phyloP scores from a whole-genome alignment of 2,329 filamentous ascomycete genomes.

The Rutstroemia sp. region DNA sequence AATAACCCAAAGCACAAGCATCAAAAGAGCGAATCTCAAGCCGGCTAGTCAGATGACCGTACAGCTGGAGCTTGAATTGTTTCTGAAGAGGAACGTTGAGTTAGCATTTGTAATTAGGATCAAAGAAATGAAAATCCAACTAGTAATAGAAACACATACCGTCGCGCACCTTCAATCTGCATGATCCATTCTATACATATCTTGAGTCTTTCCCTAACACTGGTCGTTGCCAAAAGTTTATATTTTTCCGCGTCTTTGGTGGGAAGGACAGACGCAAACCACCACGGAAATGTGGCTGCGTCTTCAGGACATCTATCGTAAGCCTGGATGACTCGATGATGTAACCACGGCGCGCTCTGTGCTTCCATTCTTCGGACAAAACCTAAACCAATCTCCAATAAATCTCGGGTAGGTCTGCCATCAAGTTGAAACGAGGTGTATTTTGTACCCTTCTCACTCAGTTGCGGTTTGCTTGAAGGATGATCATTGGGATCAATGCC shows the following conservation, averaged over 20 bases:
- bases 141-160: neutral
- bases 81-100: neutral
- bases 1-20: neutral
- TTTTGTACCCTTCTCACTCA: too few relatives aligned
- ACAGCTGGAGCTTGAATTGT: neutral
- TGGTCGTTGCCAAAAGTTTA: conserved; percentile 61
- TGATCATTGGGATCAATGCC: conserved; percentile 7
- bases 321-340: conserved; percentile 42
- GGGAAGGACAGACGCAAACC: conserved; percentile 78
- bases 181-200: conserved; percentile 65
- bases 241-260: conserved; percentile 76
- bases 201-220: conserved; percentile 74
- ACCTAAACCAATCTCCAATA: conserved; percentile 56
- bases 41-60: neutral
- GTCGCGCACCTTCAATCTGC: neutral
- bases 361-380: conserved; percentile 65
- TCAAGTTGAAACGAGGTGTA: conserved; percentile 25
- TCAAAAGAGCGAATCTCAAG: neutral
- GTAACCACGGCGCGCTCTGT: conserved; percentile 66
- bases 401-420: conserved; percentile 53
- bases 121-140: neutral
- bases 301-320: conserved; percentile 72
- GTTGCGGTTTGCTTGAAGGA: neutral
- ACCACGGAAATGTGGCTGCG: conserved; percentile 75
- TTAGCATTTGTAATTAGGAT: neutral